Conservation (phyloP, 441 rosid species). For the Hura crepitans region DNA sequence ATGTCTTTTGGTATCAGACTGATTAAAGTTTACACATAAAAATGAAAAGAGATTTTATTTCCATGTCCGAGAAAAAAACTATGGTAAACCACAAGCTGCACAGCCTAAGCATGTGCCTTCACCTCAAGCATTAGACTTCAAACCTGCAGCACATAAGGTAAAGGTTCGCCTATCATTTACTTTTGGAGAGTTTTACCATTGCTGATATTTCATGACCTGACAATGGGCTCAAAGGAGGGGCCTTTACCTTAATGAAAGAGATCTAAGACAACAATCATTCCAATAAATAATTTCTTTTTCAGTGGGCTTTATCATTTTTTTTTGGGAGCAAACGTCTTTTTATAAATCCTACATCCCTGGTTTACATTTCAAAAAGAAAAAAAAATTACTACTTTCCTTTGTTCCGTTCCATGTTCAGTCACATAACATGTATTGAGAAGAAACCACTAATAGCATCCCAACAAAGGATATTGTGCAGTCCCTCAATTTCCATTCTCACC, state of each 20-base stretch:
- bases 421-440: background rate
- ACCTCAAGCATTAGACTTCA: background rate
- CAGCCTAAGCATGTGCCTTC: background rate
- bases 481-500: background rate
- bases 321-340: too few species aligned
- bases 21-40: background rate
- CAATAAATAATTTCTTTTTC: background rate
- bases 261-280: background rate
- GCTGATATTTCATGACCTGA: background rate
- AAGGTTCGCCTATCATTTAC: background rate
- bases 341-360: background rate
- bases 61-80: background rate
- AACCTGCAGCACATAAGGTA: background rate
- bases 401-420: background rate
- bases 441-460: background rate
- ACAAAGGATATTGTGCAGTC: background rate
- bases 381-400: background rate
- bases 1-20: background rate
- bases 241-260: slow-evolving; percentile 1
- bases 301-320: background rate
- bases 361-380: too few species aligned
- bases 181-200: background rate
- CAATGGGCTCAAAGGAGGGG: background rate
- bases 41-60: background rate
- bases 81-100: background rate